Evolutionary conservation across 805 yeast species (phyloP).

Genomic region (Metschnikowia lochheadii): DNA sequence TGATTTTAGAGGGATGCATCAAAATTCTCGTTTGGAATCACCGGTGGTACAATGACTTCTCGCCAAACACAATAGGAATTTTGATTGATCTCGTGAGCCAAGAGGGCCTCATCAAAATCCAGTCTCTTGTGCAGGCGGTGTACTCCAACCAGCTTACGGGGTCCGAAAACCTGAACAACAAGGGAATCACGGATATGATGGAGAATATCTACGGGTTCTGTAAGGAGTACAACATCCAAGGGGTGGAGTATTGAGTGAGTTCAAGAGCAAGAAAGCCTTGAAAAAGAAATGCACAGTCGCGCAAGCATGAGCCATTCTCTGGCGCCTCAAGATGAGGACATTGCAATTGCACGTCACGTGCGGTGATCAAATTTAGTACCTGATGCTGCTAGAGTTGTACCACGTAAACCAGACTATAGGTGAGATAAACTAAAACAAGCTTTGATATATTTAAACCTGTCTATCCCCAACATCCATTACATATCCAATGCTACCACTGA

Average conservation of each 20-base stretch:
- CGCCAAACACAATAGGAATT: constrained; percentile 59
- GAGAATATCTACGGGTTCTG: constrained; percentile 48
- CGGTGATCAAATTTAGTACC: constrained; percentile 2
- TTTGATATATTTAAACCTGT: not conserved
- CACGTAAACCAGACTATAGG: not conserved
- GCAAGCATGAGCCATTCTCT: not conserved
- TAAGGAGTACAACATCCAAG: constrained; percentile 41
- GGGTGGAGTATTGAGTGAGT: constrained; percentile 27
- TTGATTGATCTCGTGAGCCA: constrained; percentile 61
- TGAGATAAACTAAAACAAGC: not conserved
- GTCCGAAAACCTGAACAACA: constrained; percentile 26
- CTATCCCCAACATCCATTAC: not conserved
- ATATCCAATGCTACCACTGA: constrained; percentile 6
- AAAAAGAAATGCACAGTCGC: not conserved
- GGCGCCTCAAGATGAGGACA: not conserved
- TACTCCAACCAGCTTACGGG: constrained; percentile 39
- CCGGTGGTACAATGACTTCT: constrained; percentile 93
- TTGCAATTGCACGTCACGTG: constrained; percentile 3
- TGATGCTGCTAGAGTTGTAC: not conserved
- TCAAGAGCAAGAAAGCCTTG: not conserved
- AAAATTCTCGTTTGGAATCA: constrained; percentile 95
- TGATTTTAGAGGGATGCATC: constrained; percentile 64
- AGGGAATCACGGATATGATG: constrained; percentile 57
- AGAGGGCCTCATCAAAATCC: constrained; percentile 76
- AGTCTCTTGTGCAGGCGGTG: constrained; percentile 64